Evolutionary conservation across 1,284 basidiomycete genomes (phyloP), one percentile per base, ranked within the genome.

Genomic region (Rhodotorula glutinis): DNA sequence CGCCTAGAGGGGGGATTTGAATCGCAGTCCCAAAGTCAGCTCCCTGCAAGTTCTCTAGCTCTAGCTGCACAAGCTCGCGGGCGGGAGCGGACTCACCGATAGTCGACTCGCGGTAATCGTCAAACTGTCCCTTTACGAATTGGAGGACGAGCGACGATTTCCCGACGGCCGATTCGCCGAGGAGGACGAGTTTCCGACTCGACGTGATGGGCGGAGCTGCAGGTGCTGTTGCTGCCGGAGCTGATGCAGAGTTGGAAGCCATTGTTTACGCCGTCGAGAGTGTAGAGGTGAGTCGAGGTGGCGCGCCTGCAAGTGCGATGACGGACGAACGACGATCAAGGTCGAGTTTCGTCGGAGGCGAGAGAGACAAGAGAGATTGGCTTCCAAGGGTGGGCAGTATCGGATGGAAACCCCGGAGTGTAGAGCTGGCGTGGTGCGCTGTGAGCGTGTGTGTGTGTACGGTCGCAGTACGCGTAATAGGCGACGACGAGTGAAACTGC

Each of bases 81-180:
- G n/a, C n/a, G n/a, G n/a, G n/a, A n/a, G n/a, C n/a, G n/a, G 14
- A 93, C 58, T 92, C 91, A 59, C 95, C 96, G 76, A 98, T 99
- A 29, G 95, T 99, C 19, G 96, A 95, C 78, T 96, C 93, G 80
- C 95, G 93, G 84, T 94, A 93, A 69, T 90, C 86, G 80, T 93
- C 91, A 79, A 94, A 96, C 79, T 95, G 92, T 80, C 94, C 90
- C 77, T 89, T 78, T 79, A 97, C 94, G 78, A 99, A 99, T 80
- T 96, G 89, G 68, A 98, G 86, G 46, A 98, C 96, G 63, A 99
- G 88, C 29, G 94, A 98, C 17, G 93, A 97, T 83, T 99, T 99
- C 70, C 96, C 96, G 62, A 99, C 96, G 64, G 96, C 95, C 67
- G 93, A 92, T 83, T 98, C 96, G 75, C 95, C 92, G 40, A 67